Conservation (phyloP, 73 alveolate species). For the Halteria grandinella region DNA sequence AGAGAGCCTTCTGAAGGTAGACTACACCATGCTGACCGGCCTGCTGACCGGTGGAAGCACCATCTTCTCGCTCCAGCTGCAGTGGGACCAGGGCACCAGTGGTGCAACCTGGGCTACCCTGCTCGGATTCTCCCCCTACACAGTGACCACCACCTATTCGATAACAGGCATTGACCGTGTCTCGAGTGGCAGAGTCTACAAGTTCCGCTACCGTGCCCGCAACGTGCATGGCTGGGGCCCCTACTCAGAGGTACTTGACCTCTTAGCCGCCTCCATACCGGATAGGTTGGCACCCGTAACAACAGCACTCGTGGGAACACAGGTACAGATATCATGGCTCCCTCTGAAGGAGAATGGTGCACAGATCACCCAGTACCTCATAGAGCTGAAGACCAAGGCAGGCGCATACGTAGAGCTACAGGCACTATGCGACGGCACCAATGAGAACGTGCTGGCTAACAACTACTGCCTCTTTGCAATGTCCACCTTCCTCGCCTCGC, state of each 20-base stretch:
- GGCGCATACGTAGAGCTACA: not conserved
- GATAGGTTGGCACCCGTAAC: not conserved
- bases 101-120: constrained; percentile 58
- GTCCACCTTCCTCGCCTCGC: constrained; percentile 17
- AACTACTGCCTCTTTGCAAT: constrained; percentile 39
- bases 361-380: constrained; percentile 4
- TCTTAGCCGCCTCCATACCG: constrained; percentile 54
- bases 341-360: constrained; percentile 26
- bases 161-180: not conserved
- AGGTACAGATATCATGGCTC: constrained; percentile 13
- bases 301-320: not conserved
- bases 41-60: constrained; percentile 47
- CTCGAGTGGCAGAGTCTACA: constrained; percentile 24
- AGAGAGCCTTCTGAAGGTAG: constrained; percentile 3
- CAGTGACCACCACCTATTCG: constrained; percentile 34
- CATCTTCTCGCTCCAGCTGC: constrained; percentile 26
- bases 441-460: not conserved
- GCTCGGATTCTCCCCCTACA: constrained; percentile 34
- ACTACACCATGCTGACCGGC: constrained; percentile 22
- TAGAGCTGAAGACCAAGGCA: not conserved
- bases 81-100: constrained; percentile 54
- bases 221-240: constrained; percentile 53
- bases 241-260: constrained; percentile 24
- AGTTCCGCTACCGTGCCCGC: constrained; percentile 27
- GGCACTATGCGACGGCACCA: constrained; percentile 40